A percentile compares a stretch with the other conserved stretches of the same genome.
phyloP scores from a whole-genome alignment of 352 stramenopile species.

The Vaucheria bursata region DNA sequence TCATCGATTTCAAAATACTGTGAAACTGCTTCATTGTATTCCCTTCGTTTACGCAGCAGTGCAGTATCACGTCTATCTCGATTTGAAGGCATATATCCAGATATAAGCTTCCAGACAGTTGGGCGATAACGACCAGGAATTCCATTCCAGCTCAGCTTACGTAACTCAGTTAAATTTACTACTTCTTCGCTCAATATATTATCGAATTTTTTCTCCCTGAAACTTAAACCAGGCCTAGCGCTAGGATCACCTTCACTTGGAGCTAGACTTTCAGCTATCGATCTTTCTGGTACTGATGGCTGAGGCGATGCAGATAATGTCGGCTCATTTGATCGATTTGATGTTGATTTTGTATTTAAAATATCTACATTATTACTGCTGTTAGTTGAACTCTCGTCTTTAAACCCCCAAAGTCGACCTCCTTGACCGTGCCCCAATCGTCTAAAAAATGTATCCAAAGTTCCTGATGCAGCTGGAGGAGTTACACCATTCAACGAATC shows the following conservation, averaged over 20 bases:
- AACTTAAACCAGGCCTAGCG: slow-evolving; percentile 10
- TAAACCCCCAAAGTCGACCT: slow-evolving; percentile 28
- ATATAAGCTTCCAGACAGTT: slow-evolving; percentile 87
- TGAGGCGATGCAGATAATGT: slow-evolving; percentile 5
- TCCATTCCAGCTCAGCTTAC: slow-evolving; percentile 78
- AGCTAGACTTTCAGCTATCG: too few relatives aligned
- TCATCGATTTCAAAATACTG: slow-evolving; percentile 96
- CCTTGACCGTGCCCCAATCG: slow-evolving; percentile 36
- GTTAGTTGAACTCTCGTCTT: not conserved
- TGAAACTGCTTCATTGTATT: slow-evolving; percentile 86
- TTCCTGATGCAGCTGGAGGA: too few relatives aligned
- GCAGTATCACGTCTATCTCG: slow-evolving; percentile 73
- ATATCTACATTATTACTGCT: not conserved
- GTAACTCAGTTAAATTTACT: slow-evolving; percentile 75
- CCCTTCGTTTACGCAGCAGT: slow-evolving; percentile 81
- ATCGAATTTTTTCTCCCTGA: slow-evolving; percentile 49
- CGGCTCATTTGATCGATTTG: slow-evolving; percentile 1
- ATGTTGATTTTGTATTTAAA: slow-evolving; percentile 9
- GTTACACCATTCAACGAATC: too few relatives aligned
- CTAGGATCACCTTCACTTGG: not conserved
- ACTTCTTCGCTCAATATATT: slow-evolving; percentile 55
- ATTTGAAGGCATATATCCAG: slow-evolving; percentile 95
- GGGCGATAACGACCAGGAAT: slow-evolving; percentile 69
- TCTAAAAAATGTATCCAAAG: slow-evolving; percentile 43
- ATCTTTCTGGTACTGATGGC: too few relatives aligned